Evolutionary conservation across 2,329 filamentous ascomycete species (phyloP), one percentile per base, ranked within the genome.

Genomic region (Fusarium tuaranense): DNA sequence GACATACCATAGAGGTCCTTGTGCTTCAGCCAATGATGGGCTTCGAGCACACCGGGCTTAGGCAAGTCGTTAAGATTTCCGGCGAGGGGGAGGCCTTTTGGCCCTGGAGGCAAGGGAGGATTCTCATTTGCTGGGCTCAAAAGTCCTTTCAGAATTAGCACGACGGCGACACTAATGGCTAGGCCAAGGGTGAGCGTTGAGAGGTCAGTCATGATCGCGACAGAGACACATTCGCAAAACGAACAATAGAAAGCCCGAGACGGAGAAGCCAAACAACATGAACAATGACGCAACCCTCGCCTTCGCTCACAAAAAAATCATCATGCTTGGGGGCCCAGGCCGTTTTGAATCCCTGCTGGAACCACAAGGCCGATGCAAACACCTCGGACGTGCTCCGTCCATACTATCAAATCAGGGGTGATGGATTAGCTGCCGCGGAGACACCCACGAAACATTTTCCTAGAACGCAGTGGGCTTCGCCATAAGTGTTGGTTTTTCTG

Each of bases 11-110:
- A 75, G 0, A 68, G 18, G 1, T 69, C 60, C n/a, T 74, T 77
- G 16, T 74, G 63, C n/a, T 70, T 74, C 2, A 77, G 10, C 75
- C 74, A 76, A 58, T 76, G 75, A 13, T 67, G 67, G 2, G 72
- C 68, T 10, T 75, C 75, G 7, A 73, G 32, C 0, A 51, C 51
- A 0, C 65, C 70, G 0, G 63, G 63, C 27, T 65, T 27, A 4
- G 75, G 75, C 13, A 77, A 32, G 5, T 77, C 68, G 18, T 41
- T 70, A 5, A 76, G 5, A 5, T 75, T 76, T 4, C 72, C 75
- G 1, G 73, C 2, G 4, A 76, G 2, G 27, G 74, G 75, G 6
- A 77, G 22, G 1, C 72, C 66, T 14, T 68, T 77, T 0, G 75
- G 74, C 0, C 75, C 74, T 1, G 75, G 74, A 2, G 74, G 74